Evolutionary conservation across 345 rosid genomes (phyloP).

Genomic region (Euphorbia lathyris): DNA sequence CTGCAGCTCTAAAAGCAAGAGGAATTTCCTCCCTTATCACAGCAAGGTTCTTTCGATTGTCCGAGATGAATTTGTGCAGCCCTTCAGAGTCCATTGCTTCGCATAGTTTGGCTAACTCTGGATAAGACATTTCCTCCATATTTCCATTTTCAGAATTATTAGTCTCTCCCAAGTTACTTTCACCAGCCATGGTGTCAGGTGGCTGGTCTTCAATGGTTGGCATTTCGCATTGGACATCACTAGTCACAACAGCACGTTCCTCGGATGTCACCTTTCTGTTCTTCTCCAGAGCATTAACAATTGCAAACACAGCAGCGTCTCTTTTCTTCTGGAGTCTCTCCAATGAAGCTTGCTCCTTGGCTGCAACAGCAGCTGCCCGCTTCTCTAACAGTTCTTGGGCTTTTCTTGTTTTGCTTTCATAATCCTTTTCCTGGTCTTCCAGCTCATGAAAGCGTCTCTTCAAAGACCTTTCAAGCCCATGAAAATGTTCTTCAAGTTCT

Average conservation of each 20-base stretch:
- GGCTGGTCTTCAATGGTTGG: conserved; percentile 40
- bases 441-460: conserved; percentile 96
- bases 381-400: conserved; percentile 70
- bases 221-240: conserved; percentile 40
- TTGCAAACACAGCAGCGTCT: conserved; percentile 72
- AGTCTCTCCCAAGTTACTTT: conserved; percentile 50
- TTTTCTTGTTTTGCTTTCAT: conserved; percentile 67
- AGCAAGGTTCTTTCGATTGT: conserved; percentile 96
- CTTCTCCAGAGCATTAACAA: conserved; percentile 64
- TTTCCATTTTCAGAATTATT: conserved; percentile 42
- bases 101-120: conserved; percentile 73
- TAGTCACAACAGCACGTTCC: conserved; percentile 34
- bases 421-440: conserved; percentile 91
- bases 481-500: conserved; percentile 96
- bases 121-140: conserved; percentile 65
- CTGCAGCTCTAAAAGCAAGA: conserved; percentile 70
- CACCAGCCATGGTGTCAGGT: conserved; percentile 42
- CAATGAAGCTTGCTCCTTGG: conserved; percentile 74
- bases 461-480: conserved; percentile 95
- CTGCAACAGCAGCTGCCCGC: conserved; percentile 77
- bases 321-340: conserved; percentile 85
- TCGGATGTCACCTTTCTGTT: conserved; percentile 45
- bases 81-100: conserved; percentile 84
- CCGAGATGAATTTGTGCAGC: conserved; percentile 92
- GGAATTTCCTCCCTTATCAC: conserved; percentile 88